Evolutionary conservation across 768 basidiomycete genomes (phyloP), one percentile per base, ranked within the genome.

Genomic region (Daedaleopsis sinensis): DNA sequence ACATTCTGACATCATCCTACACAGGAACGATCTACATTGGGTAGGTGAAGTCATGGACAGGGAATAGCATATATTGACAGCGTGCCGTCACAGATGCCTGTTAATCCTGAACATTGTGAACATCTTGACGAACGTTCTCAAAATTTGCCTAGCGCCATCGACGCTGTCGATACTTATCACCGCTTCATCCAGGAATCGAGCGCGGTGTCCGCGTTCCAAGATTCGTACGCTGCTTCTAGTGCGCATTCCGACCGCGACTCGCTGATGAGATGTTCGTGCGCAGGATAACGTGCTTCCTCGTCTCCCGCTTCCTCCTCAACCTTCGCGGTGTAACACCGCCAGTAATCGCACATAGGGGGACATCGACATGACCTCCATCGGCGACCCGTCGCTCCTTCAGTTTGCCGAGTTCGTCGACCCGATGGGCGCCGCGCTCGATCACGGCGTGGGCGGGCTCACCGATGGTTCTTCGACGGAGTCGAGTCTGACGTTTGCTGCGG

Each of bases 221-320:
- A 61, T 37, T 53, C 59, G 59, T 61, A 15, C 35, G 59, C 42
- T 37, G 19, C 18, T 9, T 13, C 51, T 5, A 5, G 13, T 18
- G 16, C 11, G 53, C 0, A 39, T 27, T n/a, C 5, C 37, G 16
- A n/a, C 18, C 19, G 15, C 16, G 24, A 18, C 44, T 16, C 38
- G 4, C 16, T 42, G 27, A 32, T 7, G 7, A 32, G 13, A 15
- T 15, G 1, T 38, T 11, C 16, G 4, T 6, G 3, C 8, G 9
- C 12, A 61, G 59, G n/a, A 55, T 61, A 48, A 61, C 59, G 32
- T 55, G 59, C 38, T 55, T 61, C 27, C 59, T 61, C 15, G 53
- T 61, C 15, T 61, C 59, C 16, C 59, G 59, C 6, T 61, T 61
- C 48, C 44, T 61, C 19, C 59, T 61, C 59, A 61, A 61, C 42